Evolutionary conservation across 805 yeast species (phyloP), one percentile per base, ranked within the genome.

Genomic region (Pichia nanzhaoensis): DNA sequence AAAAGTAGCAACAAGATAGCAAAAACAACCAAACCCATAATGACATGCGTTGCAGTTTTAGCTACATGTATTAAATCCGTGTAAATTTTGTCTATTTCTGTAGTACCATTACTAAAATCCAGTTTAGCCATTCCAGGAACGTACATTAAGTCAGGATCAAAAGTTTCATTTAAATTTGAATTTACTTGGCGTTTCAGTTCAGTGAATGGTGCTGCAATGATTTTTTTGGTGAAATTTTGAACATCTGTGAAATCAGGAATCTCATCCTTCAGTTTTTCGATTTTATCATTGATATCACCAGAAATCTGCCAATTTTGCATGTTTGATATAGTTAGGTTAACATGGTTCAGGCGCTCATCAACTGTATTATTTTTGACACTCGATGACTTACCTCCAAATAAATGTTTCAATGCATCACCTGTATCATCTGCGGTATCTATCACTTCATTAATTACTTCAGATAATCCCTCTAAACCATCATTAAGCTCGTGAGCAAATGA

Each of bases 221-320:
- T 53, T 0, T 57, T 45, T 36, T 77, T 70, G 0, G 93, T 79
- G 18, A 73, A 71, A 47, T 79, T 75, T 55, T 79, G 74, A 3
- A 87, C 80, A 7, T 73, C 70, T 2, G 74, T 76, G 59, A 87
- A 87, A 49, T 77, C 74, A 0, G 95, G 95, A 0, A 84, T 64
- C 2, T 75, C 67, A 0, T 65, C 62, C 18, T 74, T 65, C 35
- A 89, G 61, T 0, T 56, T 51, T 3, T 75, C 74, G 16, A 93
- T 67, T 24, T 79, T 75, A 1, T 60, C 59, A 51, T 85, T 75
- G 35, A 90, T 79, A 0, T 79, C 64, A 0, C 77, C 55, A 1
- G 96, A 87, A 12, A 93, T 84, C 14, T 74, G 58, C 46, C 91
- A 60, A 48, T 81, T 65, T 50, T 73, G 64, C 52, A 91, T 63